Conservation (phyloP, 192 early-diverging fungal genomes). For the Phlyctochytrium planicorne region DNA sequence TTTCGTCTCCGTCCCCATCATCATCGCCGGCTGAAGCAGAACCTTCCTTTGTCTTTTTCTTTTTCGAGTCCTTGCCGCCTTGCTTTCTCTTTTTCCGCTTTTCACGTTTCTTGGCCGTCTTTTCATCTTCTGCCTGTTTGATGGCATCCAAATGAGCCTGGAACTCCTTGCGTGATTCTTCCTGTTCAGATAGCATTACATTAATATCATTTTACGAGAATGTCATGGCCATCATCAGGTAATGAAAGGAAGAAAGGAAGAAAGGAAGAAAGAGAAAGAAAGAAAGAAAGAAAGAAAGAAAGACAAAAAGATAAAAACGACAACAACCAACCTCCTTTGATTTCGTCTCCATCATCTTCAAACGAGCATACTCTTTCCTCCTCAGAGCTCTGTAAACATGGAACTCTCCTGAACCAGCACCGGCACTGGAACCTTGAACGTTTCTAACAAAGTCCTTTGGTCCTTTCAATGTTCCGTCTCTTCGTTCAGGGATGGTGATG, state of each 20-base stretch:
- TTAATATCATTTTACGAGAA: not conserved
- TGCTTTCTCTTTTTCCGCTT: conserved; percentile 78
- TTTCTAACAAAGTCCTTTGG: conserved; percentile 89
- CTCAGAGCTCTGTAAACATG: conserved; percentile 88
- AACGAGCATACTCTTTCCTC: conserved; percentile 78
- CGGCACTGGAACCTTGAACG: conserved; percentile 89
- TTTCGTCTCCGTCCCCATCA: not conserved
- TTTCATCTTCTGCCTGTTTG: conserved; percentile 69
- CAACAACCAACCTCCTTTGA: conserved; percentile 56
- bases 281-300: too few relatives aligned
- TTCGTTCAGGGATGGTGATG: conserved; percentile 64
- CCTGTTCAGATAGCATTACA: conserved; percentile 38
- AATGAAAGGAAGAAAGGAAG: conserved; percentile 3
- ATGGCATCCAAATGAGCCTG: conserved; percentile 58
- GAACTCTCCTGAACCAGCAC: conserved; percentile 95
- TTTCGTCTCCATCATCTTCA: conserved; percentile 76
- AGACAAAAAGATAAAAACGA: too few relatives aligned
- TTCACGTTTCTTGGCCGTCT: conserved; percentile 83
- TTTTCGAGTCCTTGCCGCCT: conserved; percentile 22
- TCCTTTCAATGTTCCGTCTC: conserved; percentile 36
- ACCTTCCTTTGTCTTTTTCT: conserved; percentile 31
- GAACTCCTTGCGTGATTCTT: conserved; percentile 58
- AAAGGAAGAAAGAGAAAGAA: not conserved
- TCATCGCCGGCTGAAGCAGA: too few relatives aligned
- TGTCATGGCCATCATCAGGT: not conserved